These are phyloP conservation scores for Neurospora cerealis DNA, from an alignment of 495 filamentous ascomycete species.

Conservation along the genomic window DNA sequence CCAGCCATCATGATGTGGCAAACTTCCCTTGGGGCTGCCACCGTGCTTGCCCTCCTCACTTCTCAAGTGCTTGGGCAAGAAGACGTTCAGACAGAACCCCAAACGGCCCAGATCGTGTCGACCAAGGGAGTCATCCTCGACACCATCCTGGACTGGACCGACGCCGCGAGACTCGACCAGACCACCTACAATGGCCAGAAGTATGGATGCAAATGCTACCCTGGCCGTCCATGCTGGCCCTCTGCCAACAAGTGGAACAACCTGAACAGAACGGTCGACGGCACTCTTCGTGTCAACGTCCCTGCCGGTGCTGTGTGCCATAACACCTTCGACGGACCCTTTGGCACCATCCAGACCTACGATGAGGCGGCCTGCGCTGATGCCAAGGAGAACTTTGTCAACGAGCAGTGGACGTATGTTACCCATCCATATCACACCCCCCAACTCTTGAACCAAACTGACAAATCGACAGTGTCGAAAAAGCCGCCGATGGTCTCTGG, in stretches of 20 bases:
- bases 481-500: constrained; percentile 22
- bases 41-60: neutral
- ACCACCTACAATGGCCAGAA: constrained; percentile 8
- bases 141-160: constrained; percentile 10
- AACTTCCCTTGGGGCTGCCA: neutral
- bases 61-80: neutral
- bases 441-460: neutral
- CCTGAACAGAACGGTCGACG: constrained; percentile 22
- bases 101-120: neutral
- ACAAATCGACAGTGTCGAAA: constrained; percentile 11
- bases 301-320: constrained; percentile 22
- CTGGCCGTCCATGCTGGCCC: constrained; percentile 27
- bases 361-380: constrained; percentile 18
- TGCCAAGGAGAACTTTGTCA: constrained; percentile 12
- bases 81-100: neutral
- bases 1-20: neutral
- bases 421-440: neutral
- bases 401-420: constrained; percentile 22
- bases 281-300: constrained; percentile 14
- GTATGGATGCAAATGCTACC: constrained; percentile 28
- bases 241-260: constrained; percentile 13
- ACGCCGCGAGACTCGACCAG: constrained; percentile 1
- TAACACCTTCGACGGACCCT: constrained; percentile 13
- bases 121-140: constrained; percentile 6
- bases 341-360: constrained; percentile 20